phyloP scores from a whole-genome alignment of 805 yeast genomes.

The Brettanomyces nanus region DNA sequence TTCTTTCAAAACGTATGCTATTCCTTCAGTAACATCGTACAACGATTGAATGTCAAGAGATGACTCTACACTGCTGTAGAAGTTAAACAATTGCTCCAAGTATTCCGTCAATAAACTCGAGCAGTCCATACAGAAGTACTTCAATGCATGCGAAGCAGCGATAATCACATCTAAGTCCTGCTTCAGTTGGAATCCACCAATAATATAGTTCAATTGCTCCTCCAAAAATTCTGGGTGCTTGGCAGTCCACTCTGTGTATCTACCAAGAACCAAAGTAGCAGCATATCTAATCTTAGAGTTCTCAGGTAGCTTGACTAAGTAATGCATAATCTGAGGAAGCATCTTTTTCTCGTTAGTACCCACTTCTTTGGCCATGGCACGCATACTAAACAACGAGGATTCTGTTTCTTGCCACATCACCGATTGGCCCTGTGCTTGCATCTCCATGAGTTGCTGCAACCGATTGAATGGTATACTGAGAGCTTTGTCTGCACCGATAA shows the following conservation, averaged over 20 bases:
- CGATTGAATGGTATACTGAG: conserved; percentile 60
- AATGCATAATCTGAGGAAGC: conserved; percentile 70
- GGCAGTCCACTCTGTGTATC: conserved; percentile 94
- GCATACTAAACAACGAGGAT: conserved; percentile 80
- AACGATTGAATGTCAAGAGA: conserved; percentile 60
- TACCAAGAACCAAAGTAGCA: conserved; percentile 86
- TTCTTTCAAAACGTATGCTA: conserved; percentile 70
- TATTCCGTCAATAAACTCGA: conserved; percentile 53
- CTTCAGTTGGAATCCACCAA: conserved; percentile 51
- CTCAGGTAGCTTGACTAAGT: conserved; percentile 65
- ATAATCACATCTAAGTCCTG: conserved; percentile 44
- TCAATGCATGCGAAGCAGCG: conserved; percentile 89
- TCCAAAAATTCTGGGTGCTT: conserved; percentile 77
- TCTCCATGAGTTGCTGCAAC: conserved; percentile 35
- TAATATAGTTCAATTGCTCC: conserved; percentile 76
- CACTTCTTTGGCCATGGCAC: conserved; percentile 93
- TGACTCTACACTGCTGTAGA: conserved; percentile 51
- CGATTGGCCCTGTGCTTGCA: conserved; percentile 21
- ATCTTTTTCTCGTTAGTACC: conserved; percentile 52
- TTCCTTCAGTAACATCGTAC: conserved; percentile 80
- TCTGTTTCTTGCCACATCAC: conserved; percentile 81
- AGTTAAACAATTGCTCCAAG: conserved; percentile 65
- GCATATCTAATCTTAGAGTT: conserved; percentile 86
- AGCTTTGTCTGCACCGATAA: conserved; percentile 70
- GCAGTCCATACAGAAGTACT: conserved; percentile 94